phyloP scores from a whole-genome alignment of 495 filamentous ascomycete genomes.

The Parathielavia appendiculata region DNA sequence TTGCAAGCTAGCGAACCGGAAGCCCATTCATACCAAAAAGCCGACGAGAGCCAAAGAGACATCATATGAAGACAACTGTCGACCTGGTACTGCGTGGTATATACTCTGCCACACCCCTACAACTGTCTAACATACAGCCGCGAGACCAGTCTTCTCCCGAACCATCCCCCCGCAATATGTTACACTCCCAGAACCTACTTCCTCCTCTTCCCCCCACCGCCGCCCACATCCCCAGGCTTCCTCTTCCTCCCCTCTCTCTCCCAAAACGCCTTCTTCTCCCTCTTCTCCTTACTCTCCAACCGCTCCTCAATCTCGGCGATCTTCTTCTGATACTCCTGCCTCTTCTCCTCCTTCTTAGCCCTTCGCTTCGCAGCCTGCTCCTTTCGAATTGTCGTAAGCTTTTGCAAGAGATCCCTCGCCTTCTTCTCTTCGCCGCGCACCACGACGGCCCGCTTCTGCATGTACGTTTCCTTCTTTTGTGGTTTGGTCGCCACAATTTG shows the following conservation, averaged over 20 bases:
- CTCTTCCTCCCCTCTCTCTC: conserved; percentile 91
- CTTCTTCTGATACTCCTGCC: conserved; percentile 71
- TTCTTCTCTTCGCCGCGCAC: conserved; percentile 73
- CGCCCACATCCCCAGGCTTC: conserved; percentile 56
- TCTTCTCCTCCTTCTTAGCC: conserved; percentile 78
- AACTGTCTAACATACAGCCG: no score
- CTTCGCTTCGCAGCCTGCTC: conserved; percentile 79
- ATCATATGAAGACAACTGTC: no score
- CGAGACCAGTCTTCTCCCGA: no score
- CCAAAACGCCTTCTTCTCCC: conserved; percentile 92
- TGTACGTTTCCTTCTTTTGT: conserved; percentile 77
- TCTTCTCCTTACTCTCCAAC: conserved; percentile 75
- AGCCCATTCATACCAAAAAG: no score
- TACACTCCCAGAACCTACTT: conserved; percentile 19
- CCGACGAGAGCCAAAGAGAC: no score
- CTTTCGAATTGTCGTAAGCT: conserved; percentile 84
- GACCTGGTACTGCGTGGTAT: no score
- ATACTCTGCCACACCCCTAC: no score
- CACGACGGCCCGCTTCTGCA: conserved; percentile 91
- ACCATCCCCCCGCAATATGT: no score
- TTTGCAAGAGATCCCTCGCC: conserved; percentile 86
- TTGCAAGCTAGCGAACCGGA: no score
- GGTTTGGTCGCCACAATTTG: conserved; percentile 79
- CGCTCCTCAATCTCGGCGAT: conserved; percentile 75
- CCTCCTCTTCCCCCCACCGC: conserved; percentile 67